These are phyloP conservation scores for Pseudozyma thailandica DNA, from an alignment of 1,284 basidiomycete genomes.

Conservation along the genomic window DNA sequence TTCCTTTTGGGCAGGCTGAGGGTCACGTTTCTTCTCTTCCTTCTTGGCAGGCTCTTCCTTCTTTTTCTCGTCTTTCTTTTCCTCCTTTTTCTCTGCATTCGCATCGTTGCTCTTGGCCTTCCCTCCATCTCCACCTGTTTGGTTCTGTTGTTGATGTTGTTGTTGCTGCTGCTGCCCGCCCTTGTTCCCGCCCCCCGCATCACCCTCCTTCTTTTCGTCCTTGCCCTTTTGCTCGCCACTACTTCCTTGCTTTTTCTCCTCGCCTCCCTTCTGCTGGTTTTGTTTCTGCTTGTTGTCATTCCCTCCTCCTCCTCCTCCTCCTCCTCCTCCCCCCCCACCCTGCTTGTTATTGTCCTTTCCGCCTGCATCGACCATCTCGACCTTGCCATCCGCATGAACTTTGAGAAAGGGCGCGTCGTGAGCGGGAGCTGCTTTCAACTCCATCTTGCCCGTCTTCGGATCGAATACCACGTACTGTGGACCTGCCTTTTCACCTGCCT, in stretches of 20 bases:
- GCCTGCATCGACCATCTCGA: constrained; percentile 20
- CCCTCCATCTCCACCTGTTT: background rate
- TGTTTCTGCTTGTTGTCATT: constrained; percentile 3
- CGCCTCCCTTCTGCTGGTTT: background rate
- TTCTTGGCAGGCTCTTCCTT: constrained; percentile 10
- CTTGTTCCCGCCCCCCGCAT: background rate
- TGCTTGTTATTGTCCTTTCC: background rate
- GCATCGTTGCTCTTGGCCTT: constrained; percentile 4
- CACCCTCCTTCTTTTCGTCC: constrained; percentile 3
- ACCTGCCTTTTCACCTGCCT: background rate
- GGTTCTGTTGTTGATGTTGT: no score
- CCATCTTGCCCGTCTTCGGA: constrained; percentile 27
- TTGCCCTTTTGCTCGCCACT: constrained; percentile 2
- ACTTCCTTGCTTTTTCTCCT: background rate
- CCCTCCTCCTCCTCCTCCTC: background rate
- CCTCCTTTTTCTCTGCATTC: background rate
- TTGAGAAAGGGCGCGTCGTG: constrained; percentile 28
- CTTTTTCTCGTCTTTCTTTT: constrained; percentile 7
- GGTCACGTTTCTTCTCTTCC: constrained; percentile 8
- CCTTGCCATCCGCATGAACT: constrained; percentile 28
- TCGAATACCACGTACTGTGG: constrained; percentile 40
- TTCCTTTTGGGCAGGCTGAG: constrained; percentile 9
- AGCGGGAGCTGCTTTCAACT: constrained; percentile 23
- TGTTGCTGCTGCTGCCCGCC: background rate
- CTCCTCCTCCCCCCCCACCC: background rate